Percentiles rank a stretch among this genome's conserved stretches.
Evolutionary conservation across 805 yeast species (phyloP).

Genomic region (Wickerhamiella slavikovae): DNA sequence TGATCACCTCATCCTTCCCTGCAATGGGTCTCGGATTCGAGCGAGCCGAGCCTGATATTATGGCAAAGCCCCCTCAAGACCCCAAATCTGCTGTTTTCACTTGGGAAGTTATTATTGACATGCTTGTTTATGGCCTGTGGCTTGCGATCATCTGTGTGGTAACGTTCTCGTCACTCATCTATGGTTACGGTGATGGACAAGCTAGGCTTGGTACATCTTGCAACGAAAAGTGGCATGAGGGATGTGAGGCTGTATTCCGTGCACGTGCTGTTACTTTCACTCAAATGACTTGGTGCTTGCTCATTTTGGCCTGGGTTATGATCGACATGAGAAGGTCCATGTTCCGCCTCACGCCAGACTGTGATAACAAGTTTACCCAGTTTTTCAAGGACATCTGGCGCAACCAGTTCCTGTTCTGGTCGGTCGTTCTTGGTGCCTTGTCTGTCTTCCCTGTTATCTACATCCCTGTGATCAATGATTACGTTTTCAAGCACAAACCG

Average conservation of each 20-base stretch:
- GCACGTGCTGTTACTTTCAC: slow-evolving; percentile 65
- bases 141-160: slow-evolving; percentile 54
- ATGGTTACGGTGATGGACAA: slow-evolving; percentile 42
- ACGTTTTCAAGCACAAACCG: slow-evolving; percentile 52
- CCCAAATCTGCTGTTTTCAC: slow-evolving; percentile 37
- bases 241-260: slow-evolving; percentile 44
- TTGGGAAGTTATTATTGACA: slow-evolving; percentile 44
- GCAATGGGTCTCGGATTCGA: slow-evolving; percentile 69
- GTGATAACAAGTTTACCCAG: slow-evolving; percentile 38
- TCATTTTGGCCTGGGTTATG: slow-evolving; percentile 70
- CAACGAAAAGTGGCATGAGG: slow-evolving; percentile 26
- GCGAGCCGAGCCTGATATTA: slow-evolving; percentile 39
- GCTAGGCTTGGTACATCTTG: slow-evolving; percentile 35
- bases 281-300: slow-evolving; percentile 72
- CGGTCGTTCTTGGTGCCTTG: slow-evolving; percentile 45
- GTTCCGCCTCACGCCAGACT: slow-evolving; percentile 47
- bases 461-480: slow-evolving; percentile 68
- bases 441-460: slow-evolving; percentile 67
- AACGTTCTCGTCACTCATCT: slow-evolving; percentile 44
- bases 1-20: slow-evolving; percentile 62
- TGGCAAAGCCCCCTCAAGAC: slow-evolving; percentile 44
- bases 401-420: slow-evolving; percentile 67
- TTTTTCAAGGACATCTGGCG: slow-evolving; percentile 45
- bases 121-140: slow-evolving; percentile 50
- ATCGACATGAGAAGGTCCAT: slow-evolving; percentile 50